phyloP scores from a whole-genome alignment of 2,329 filamentous ascomycete species.

The Fusarium pininemorale region DNA sequence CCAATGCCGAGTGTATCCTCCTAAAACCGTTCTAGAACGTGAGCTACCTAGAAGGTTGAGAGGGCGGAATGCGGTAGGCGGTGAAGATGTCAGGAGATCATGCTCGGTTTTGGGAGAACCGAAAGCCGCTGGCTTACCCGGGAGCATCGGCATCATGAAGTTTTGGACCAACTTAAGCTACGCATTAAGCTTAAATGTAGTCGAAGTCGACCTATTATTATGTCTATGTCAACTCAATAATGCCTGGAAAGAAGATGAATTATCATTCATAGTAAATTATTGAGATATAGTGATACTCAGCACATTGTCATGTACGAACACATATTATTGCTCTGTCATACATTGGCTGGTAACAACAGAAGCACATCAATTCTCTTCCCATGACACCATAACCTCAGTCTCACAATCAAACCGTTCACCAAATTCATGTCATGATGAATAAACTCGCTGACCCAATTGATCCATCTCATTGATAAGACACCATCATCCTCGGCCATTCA shows the following conservation, averaged over 20 bases:
- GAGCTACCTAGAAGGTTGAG: slow-evolving; percentile 10
- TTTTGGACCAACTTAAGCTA: not conserved
- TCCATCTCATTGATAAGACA: not conserved
- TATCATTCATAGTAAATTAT: accelerated
- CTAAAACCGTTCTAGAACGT: slow-evolving; percentile 23
- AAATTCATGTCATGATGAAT: not conserved
- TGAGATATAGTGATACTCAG: not conserved
- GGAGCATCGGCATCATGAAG: slow-evolving; percentile 6
- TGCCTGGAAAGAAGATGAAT: not conserved
- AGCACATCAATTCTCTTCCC: accelerated
- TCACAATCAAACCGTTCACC: not conserved
- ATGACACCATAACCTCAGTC: not conserved
- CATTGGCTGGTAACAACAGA: not conserved
- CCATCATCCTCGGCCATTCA: not conserved
- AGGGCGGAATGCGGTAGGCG: slow-evolving; percentile 4
- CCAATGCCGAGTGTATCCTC: slow-evolving; percentile 45
- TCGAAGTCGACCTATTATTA: not conserved
- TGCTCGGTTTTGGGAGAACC: not conserved
- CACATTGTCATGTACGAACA: accelerated
- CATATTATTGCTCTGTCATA: not conserved
- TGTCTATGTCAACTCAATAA: accelerated
- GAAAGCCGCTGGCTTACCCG: slow-evolving; percentile 13
- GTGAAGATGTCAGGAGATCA: not conserved
- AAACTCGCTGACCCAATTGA: not conserved
- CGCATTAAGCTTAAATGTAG: slow-evolving; percentile 16